Conservation (phyloP, 352 stramenopile species). For the Bremia lactucae region DNA sequence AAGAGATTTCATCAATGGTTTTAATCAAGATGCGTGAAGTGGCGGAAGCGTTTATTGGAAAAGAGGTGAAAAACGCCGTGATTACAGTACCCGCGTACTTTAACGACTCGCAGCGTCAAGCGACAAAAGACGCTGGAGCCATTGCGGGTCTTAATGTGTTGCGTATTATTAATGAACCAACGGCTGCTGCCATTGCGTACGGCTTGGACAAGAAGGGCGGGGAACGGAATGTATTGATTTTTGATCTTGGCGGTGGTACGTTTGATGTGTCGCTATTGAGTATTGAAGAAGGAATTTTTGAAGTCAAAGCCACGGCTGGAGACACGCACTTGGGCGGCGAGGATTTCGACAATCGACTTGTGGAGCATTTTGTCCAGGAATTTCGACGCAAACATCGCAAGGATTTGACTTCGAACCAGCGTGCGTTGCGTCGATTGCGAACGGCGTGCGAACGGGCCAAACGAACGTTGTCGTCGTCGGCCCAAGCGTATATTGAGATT, state of each 20-base stretch:
- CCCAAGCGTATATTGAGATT: conserved; percentile 88
- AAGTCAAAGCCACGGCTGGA: conserved; percentile 93
- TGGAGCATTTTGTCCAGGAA: conserved; percentile 90
- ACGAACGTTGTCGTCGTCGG: conserved; percentile 89
- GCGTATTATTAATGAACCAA: conserved; percentile 96
- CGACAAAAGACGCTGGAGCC: conserved; percentile 54
- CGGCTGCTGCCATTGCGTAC: conserved; percentile 92
- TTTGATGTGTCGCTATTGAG: conserved; percentile 93
- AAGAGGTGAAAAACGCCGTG: conserved; percentile 52
- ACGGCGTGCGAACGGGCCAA: conserved; percentile 97
- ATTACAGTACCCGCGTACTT: conserved; percentile 61
- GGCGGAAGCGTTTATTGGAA: conserved; percentile 62
- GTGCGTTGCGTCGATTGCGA: conserved; percentile 90
- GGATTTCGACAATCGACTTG: conserved; percentile 93
- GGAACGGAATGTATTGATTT: conserved; percentile 93
- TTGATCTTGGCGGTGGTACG: conserved; percentile 92
- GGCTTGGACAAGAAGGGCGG: conserved; percentile 89
- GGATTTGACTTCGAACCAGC: conserved; percentile 85
- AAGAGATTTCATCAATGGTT: conserved; percentile 85
- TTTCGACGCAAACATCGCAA: conserved; percentile 89
- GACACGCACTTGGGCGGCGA: conserved; percentile 92
- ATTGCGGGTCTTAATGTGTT: conserved; percentile 60
- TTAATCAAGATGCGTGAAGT: conserved; percentile 76
- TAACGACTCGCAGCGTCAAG: conserved; percentile 66
- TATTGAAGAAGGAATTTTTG: conserved; percentile 96